Base-by-base conservation (phyloP, 169 alveolate species). In the Cyclospora cayetanensis region DNA sequence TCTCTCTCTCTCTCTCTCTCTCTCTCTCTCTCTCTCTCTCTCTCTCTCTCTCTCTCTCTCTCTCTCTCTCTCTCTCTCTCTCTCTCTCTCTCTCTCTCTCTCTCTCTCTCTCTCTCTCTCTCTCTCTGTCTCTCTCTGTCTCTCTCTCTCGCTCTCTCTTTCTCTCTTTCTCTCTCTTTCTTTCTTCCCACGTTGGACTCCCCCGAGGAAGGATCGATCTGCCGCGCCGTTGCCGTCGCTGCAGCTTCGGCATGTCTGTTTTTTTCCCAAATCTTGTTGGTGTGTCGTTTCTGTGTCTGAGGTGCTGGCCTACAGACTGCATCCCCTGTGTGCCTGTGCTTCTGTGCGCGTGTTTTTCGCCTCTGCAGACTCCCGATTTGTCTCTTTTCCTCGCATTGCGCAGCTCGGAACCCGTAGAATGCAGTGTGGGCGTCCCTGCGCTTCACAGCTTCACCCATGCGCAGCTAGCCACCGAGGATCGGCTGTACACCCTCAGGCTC, bases 381-480 rank as follows among this genome's bases (percentile, higher is more conserved):
- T 76, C 86, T 37, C 37, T 76, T 18, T 76, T 76, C 22, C 25
- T 42, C 66, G 25, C n/a, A 1, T 65, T 42, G 22, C 86, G 66
- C 7, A 65, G 86, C 37, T 39, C 55, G 0, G 9, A 39, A 41
- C 66, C 66, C n/a, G 93, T 94, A 72, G 84, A 91, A 77, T 93
- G 93, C 83, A 43, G 86, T 29, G 94, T 91, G 29, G 94, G 92
- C 4, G 93, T 96, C 92, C 97, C 98, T 18, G 96, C 97, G 0
- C 94, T 95, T 9, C 97, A 97, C 41, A 96, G 97, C 53, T 95
- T 94, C 90, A 80, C 95, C 37, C 95, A 95, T 70, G 89, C 97
- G 22, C 79, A 90, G 72, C 95, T 95, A 42, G 95, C 77, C 53
- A 88, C 94, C 27, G 93, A 90, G 34, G 94, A 91, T 31, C 82